Evolutionary conservation across 768 basidiomycete species (phyloP), one percentile per base, ranked within the genome.

Genomic region (Termitomyces sp.): DNA sequence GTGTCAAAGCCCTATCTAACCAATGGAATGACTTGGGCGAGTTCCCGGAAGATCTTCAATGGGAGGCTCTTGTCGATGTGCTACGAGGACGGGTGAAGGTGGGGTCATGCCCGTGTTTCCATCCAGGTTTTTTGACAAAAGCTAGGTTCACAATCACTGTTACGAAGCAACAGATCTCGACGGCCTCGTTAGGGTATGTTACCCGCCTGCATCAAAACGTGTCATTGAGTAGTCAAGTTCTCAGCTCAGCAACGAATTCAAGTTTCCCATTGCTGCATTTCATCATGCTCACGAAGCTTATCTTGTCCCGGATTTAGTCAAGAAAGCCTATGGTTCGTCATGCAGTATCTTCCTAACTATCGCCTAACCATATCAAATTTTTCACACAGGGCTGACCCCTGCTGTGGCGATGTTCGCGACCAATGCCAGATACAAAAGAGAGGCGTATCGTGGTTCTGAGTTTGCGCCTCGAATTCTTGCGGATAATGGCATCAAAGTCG

Each of bases 271-370:
- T 54, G 84, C 88, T 8, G 85, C 86, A 0, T 84, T 92, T 67
- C 91, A 92, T 65, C 84, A 87, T 57, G 91, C 92, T 1, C 84
- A 84, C 56, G 90, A 93, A 64, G 85, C 90, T 0, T 94, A 88
- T 64, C 80, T 94, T 13, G 87, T 94, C 22, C 88, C 92, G 1
- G 85, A 87, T 39, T 68, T 88, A 15, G 72, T 95, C 62, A 91
- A 88, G 70, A 77, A 79, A 62, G 81, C 83, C 46, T 89, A 80
- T 63, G 90, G 80, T 80, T 51, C 54, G 85, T 71, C 45, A 34
- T 28, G 16, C 5, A 33, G 29, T 4, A 54, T 20, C 8, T 54
- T 31, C 41, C 59, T 28, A 12, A 31, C 24, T 33, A 41, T 42
- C 13, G 15, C 24, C 18, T 12, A 18, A 48, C 18, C 26, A 39